Base-by-base conservation (phyloP, 495 filamentous ascomycete species). In the Amphirosellinia nigrospora region DNA sequence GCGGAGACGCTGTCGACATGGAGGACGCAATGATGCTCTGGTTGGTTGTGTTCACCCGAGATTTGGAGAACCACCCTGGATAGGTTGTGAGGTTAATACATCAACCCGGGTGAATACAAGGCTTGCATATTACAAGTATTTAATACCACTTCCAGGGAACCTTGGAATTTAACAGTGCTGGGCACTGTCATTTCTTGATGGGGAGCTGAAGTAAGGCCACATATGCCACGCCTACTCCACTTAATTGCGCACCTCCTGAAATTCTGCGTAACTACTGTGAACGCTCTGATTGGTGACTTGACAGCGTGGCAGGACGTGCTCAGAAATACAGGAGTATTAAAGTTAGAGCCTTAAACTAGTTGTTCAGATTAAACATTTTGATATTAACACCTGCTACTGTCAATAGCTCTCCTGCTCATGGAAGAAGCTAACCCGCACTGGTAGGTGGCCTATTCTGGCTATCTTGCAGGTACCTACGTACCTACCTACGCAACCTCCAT, bases 1-100 rank as follows among this genome's bases (percentile, higher is more conserved):
- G 82, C 63, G 82, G 81, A 66, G 81, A 75, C 65, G 81, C 55
- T 36, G 58, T 61, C 58, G 58, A 66, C 82, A 84, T 85, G 46
- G 30, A 65, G 50, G 43, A 65, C 9, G 62, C 16, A 32, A 65
- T n/a, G 28, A 59, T n/a, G 26, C n/a, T 45, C 63, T 52, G 63
- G 63, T 65, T 65, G 63, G 63, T 36, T 39, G 63, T 65, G 36
- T 46, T 26, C 39, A 53, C 43, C 43, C 61, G 36, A 53, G 63
- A 45, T 53, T 65, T 65, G 63, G 63, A 43, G 38, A 65, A 65
- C 30, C 7, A 11, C 32, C 32, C 28, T 58, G 28, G 55, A 19
- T 34, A 36, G 32, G 30, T 58, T 58, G 55, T n/a, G 55, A 58
- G 55, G 55, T 58, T 58, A 36, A 58, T 36, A 58, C 32, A 38